These are phyloP conservation scores for Umbelopsis sp. DNA, from an alignment of 192 early-diverging fungal species.

Conservation along the genomic window DNA sequence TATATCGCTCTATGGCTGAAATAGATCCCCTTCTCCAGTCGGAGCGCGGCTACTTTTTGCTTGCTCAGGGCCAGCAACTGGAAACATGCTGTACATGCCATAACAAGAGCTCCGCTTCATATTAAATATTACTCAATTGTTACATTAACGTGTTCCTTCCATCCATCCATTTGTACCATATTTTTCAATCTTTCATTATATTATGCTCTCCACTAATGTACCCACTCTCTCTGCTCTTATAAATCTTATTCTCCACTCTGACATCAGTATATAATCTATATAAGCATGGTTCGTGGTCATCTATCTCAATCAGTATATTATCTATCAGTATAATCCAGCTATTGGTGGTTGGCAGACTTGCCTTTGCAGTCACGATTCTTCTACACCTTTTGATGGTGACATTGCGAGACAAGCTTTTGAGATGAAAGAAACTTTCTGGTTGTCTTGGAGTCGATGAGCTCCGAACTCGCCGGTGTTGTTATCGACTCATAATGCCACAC, in stretches of 20 bases:
- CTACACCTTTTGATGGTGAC: no score
- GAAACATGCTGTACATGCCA: slow-evolving; percentile 5
- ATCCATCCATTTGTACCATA: background rate
- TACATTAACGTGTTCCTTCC: background rate
- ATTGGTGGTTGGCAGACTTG: no score
- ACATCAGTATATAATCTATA: background rate
- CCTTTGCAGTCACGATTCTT: no score
- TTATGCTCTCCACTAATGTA: background rate
- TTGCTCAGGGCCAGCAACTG: background rate
- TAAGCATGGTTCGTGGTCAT: background rate
- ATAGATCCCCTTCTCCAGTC: slow-evolving; percentile 2
- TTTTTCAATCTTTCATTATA: background rate
- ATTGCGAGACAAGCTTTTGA: no score
- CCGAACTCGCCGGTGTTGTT: no score
- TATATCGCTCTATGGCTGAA: slow-evolving; percentile 72
- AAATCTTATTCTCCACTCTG: background rate
- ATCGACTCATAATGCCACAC: no score
- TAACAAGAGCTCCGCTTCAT: background rate
- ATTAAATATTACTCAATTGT: background rate
- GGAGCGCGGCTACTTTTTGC: slow-evolving; percentile 22
- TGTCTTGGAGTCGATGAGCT: no score
- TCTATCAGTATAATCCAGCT: no score
- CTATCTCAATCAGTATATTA: no score
- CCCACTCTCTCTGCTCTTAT: background rate
- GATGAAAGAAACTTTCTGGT: no score